These are phyloP conservation scores for Hevea brasiliensis DNA, from an alignment of 345 rosid genomes.

Conservation along the genomic window DNA sequence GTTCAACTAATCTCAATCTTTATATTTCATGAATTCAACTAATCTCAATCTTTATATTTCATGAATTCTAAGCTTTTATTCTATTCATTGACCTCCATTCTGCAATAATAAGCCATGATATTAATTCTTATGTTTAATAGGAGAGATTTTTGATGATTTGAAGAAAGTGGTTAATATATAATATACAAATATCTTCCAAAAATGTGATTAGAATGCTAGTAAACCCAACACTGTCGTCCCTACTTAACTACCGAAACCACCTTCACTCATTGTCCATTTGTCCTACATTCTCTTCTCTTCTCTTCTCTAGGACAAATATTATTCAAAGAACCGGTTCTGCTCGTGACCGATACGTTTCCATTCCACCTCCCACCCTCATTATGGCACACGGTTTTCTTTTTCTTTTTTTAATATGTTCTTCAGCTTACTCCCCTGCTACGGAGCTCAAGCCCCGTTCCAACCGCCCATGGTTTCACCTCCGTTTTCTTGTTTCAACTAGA, in stretches of 20 bases:
- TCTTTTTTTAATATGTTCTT: neutral
- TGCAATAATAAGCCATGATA: too few species aligned
- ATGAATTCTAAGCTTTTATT: too few species aligned
- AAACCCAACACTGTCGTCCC: neutral
- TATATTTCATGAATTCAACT: too few species aligned
- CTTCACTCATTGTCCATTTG: slow-evolving; percentile 5
- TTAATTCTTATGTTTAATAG: too few species aligned
- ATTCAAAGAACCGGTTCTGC: slow-evolving; percentile 23
- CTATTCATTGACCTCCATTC: too few species aligned
- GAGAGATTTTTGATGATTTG: neutral
- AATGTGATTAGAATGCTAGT: neutral
- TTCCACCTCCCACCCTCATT: slow-evolving; percentile 31
- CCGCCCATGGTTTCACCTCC: slow-evolving; percentile 24
- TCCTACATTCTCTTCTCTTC: neutral
- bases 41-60: too few species aligned
- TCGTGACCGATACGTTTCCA: slow-evolving; percentile 48
- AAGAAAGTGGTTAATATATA: neutral
- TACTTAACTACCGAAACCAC: slow-evolving; percentile 11
- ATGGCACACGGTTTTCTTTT: slow-evolving; percentile 11
- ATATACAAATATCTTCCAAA: too few species aligned
- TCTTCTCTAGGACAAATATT: too few species aligned
- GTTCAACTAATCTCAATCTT: too few species aligned
- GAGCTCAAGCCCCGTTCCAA: slow-evolving; percentile 33
- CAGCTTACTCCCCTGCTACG: slow-evolving; percentile 21
- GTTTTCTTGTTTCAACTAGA: too few species aligned